Conservation (phyloP, 768 basidiomycete genomes). For the Rhodotorula diobovata region DNA sequence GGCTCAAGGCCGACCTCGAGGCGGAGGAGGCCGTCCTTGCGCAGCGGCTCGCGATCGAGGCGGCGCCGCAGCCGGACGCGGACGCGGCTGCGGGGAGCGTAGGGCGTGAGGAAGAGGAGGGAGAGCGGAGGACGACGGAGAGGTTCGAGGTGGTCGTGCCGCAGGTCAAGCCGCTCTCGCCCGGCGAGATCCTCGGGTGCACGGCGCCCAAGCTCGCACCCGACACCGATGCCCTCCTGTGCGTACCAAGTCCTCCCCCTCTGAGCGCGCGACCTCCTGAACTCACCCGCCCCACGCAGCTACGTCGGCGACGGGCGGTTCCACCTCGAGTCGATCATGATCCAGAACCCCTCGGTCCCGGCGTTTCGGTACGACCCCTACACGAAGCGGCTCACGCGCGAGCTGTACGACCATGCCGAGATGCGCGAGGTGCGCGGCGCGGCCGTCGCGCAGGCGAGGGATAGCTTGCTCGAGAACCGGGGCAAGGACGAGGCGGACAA, state of each 20-base stretch:
- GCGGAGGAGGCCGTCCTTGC: conserved; percentile 5
- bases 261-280: neutral
- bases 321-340: conserved; percentile 98
- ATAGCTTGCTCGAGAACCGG: conserved; percentile 49
- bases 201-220: conserved; percentile 72
- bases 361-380: conserved; percentile 99
- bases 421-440: conserved; percentile 72
- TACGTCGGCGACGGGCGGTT: conserved; percentile 98
- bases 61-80: conserved; percentile 25
- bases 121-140: conserved; percentile 48
- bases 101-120: too few relatives aligned
- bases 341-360: conserved; percentile 90
- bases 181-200: conserved; percentile 94
- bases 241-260: conserved; percentile 43
- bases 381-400: conserved; percentile 90
- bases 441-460: conserved; percentile 69
- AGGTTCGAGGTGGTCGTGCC: conserved; percentile 74
- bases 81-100: neutral
- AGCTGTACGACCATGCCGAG: conserved; percentile 79
- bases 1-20: conserved; percentile 71
- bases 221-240: conserved; percentile 88
- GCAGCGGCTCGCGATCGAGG: conserved; percentile 33
- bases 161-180: conserved; percentile 83
- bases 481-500: conserved; percentile 15
- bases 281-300: neutral